phyloP scores from a whole-genome alignment of 257 asterid species.

The Solanum chiquidenum region DNA sequence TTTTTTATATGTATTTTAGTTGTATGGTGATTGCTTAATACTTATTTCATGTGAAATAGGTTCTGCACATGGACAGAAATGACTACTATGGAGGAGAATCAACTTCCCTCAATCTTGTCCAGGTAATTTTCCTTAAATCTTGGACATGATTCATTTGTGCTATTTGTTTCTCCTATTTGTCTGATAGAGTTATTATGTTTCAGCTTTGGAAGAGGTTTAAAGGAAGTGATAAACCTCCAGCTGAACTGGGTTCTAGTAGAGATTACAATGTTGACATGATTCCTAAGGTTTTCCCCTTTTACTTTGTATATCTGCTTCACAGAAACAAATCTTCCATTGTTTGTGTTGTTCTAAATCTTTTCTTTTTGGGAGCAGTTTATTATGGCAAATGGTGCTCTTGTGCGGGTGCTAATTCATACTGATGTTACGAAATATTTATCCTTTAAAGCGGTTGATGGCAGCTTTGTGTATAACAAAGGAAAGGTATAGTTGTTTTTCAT shows the following conservation, averaged over 20 bases:
- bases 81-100: slow-evolving; percentile 98
- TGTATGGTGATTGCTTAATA: background rate
- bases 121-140: slow-evolving; percentile 32
- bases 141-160: background rate
- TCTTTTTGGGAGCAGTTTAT: slow-evolving; percentile 43
- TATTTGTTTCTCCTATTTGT: background rate
- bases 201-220: slow-evolving; percentile 89
- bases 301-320: background rate
- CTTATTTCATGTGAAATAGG: slow-evolving; percentile 27
- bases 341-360: background rate
- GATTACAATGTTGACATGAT: slow-evolving; percentile 96
- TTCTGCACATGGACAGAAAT: slow-evolving; percentile 94
- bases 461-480: slow-evolving; percentile 82
- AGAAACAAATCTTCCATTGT: background rate
- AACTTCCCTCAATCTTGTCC: slow-evolving; percentile 66
- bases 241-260: slow-evolving; percentile 77
- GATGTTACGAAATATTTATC: slow-evolving; percentile 83
- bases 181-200: background rate
- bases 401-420: slow-evolving; percentile 88
- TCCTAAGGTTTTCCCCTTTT: slow-evolving; percentile 58
- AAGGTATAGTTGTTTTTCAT: slow-evolving; percentile 38
- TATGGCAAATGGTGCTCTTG: slow-evolving; percentile 96
- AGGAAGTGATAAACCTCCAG: slow-evolving; percentile 89
- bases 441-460: slow-evolving; percentile 97
- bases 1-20: background rate